A percentile compares a stretch with the other conserved stretches of the same genome.
phyloP scores from a whole-genome alignment of 805 yeast species.

The Clavispora phyllophila region DNA sequence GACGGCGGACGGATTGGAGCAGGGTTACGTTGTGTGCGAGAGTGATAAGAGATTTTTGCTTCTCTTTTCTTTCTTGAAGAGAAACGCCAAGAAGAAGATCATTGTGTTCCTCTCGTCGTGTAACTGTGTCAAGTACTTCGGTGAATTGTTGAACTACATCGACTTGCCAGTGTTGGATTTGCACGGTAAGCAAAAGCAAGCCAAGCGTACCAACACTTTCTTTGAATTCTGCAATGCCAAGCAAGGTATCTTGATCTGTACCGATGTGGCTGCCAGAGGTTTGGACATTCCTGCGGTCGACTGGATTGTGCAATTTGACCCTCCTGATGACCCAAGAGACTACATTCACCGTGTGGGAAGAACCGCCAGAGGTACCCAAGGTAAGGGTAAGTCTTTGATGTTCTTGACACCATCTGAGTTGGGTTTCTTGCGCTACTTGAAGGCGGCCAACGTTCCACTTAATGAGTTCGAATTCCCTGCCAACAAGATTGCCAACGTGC shows the following conservation, averaged over 20 bases:
- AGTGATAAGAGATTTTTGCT: slow-evolving; percentile 89
- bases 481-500: slow-evolving; percentile 93
- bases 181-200: slow-evolving; percentile 98
- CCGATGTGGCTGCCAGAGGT: slow-evolving; percentile 99
- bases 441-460: slow-evolving; percentile 95
- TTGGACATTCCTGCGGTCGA: slow-evolving; percentile 97
- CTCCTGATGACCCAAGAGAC: slow-evolving; percentile 99
- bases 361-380: slow-evolving; percentile 90
- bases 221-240: slow-evolving; percentile 97
- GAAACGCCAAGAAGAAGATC: slow-evolving; percentile 85
- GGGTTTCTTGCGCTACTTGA: slow-evolving; percentile 90
- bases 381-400: slow-evolving; percentile 92
- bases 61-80: slow-evolving; percentile 86
- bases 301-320: slow-evolving; percentile 98
- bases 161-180: slow-evolving; percentile 94
- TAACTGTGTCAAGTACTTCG: slow-evolving; percentile 93
- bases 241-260: slow-evolving; percentile 87
- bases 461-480: slow-evolving; percentile 96
- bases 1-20: slow-evolving; percentile 96
- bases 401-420: slow-evolving; percentile 90
- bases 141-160: slow-evolving; percentile 90
- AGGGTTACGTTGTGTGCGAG: slow-evolving; percentile 97
- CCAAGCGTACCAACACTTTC: slow-evolving; percentile 95
- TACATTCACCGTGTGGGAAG: slow-evolving; percentile 98
- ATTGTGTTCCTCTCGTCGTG: slow-evolving; percentile 95